Conservation (phyloP, 2,329 filamentous ascomycete genomes). For the Xylaria polymorpha region DNA sequence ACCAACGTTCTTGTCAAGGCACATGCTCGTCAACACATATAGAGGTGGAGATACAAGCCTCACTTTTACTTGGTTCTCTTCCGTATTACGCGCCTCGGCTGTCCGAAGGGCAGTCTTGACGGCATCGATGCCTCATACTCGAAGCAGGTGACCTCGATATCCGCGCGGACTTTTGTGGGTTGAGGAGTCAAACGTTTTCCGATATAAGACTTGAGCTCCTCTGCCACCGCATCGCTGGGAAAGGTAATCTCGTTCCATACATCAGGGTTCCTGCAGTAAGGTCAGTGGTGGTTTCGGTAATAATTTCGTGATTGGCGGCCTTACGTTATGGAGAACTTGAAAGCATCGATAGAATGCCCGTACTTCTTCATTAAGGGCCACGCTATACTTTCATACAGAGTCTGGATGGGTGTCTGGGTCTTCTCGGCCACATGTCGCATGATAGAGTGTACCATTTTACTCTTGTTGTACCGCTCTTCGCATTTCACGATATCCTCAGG, state of each 20-base stretch:
- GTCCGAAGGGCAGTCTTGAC: constrained; percentile 92
- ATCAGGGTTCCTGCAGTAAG: constrained; percentile 78
- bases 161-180: constrained; percentile 98
- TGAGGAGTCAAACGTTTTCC: constrained; percentile 96
- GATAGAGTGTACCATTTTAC: constrained; percentile 99
- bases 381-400: constrained; percentile 90
- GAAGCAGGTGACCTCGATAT: constrained; percentile 96
- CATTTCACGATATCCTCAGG: constrained; percentile 98
- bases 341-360: constrained; percentile 95
- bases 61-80: constrained; percentile 95
- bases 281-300: constrained; percentile 12
- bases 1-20: constrained; percentile 89
- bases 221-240: constrained; percentile 83
- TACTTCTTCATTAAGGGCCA: constrained; percentile 99
- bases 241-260: constrained; percentile 96
- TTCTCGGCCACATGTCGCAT: constrained; percentile 99
- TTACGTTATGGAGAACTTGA: constrained; percentile 98
- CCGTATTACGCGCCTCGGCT: constrained; percentile 92
- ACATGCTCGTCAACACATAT: constrained; percentile 95
- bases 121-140: constrained; percentile 97
- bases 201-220: constrained; percentile 95
- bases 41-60: constrained; percentile 97
- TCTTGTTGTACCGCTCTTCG: constrained; percentile 99
- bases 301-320: constrained; percentile 49
- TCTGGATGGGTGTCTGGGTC: constrained; percentile 92